Conservation (phyloP, 495 filamentous ascomycete species). For the Hypoxylon fuscum region DNA sequence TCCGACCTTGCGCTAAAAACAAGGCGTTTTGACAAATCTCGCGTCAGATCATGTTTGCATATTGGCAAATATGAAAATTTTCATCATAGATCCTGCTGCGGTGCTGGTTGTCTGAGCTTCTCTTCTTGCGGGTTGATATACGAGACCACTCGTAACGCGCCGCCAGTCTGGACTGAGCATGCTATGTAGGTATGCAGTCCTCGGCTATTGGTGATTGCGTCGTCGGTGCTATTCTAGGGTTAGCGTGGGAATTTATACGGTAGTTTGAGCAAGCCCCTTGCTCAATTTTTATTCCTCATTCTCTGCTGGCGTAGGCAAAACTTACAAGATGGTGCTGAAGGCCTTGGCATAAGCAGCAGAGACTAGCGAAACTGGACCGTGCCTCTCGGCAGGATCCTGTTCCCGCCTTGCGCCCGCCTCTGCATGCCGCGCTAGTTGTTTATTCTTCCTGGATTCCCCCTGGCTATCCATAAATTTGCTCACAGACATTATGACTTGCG, state of each 20-base stretch:
- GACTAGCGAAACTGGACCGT: neutral
- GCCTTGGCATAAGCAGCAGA: slow-evolving; percentile 14
- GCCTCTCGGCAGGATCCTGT: neutral
- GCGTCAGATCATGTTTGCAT: neutral
- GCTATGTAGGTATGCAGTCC: slow-evolving; percentile 39
- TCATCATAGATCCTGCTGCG: neutral
- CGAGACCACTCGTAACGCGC: slow-evolving; percentile 37
- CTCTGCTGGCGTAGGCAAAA: neutral
- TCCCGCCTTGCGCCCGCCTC: neutral
- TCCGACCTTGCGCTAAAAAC: neutral
- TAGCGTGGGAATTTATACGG: neutral
- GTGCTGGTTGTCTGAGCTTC: neutral
- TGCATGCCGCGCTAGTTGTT: neutral
- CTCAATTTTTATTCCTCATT: neutral
- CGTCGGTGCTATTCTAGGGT: slow-evolving; percentile 8
- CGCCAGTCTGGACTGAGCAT: slow-evolving; percentile 30
- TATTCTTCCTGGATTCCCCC: neutral
- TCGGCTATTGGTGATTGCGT: neutral
- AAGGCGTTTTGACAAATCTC: neutral
- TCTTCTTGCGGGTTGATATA: slow-evolving; percentile 37
- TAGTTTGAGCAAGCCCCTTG: neutral
- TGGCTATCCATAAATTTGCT: slow-evolving; percentile 13
- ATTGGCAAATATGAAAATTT: neutral
- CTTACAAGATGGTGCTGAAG: slow-evolving; percentile 17
- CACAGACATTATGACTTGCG: slow-evolving; percentile 7